phyloP scores from a whole-genome alignment of 1,284 basidiomycete species.

The Anthracocystis panici-leucophaei region DNA sequence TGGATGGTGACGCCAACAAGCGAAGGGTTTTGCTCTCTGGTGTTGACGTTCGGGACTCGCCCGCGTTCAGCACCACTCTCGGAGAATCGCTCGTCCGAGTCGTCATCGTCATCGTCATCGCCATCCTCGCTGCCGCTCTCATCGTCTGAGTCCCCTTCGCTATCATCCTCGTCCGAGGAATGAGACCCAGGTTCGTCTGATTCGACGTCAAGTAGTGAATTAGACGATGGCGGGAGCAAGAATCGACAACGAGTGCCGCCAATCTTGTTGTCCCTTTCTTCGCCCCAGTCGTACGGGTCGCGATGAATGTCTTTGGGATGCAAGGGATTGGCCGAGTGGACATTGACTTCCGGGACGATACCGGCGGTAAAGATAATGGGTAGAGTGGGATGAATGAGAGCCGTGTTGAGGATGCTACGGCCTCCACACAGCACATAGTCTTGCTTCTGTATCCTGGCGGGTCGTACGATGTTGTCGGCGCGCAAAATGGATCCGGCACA shows the following conservation, averaged over 20 bases:
- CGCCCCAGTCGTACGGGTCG: background rate
- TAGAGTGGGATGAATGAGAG: constrained; percentile 39
- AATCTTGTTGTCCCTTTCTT: background rate
- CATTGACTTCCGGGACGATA: constrained; percentile 15
- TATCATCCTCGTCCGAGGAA: background rate
- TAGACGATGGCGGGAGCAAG: constrained; percentile 1
- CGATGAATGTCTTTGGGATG: constrained; percentile 1
- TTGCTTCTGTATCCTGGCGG: constrained; percentile 20
- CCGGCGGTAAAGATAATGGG: constrained; percentile 34
- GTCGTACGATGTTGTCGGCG: constrained; percentile 22
- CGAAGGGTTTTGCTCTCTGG: too few relatives aligned
- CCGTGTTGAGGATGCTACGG: constrained; percentile 38
- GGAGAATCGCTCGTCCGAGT: too few relatives aligned
- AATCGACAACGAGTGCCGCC: constrained; percentile 23
- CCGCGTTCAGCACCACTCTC: too few relatives aligned
- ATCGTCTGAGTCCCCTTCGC: constrained; percentile 6
- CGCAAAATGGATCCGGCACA: constrained; percentile 22
- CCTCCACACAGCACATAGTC: constrained; percentile 32
- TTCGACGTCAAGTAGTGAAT: background rate
- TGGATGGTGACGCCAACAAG: too few relatives aligned
- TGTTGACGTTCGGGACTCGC: too few relatives aligned
- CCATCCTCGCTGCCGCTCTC: constrained; percentile 1
- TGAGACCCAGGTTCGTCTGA: background rate
- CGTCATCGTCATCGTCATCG: background rate
- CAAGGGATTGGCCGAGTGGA: constrained; percentile 28